Conservation (phyloP, 2,329 filamentous ascomycete species). For the Ilyonectria destructans region DNA sequence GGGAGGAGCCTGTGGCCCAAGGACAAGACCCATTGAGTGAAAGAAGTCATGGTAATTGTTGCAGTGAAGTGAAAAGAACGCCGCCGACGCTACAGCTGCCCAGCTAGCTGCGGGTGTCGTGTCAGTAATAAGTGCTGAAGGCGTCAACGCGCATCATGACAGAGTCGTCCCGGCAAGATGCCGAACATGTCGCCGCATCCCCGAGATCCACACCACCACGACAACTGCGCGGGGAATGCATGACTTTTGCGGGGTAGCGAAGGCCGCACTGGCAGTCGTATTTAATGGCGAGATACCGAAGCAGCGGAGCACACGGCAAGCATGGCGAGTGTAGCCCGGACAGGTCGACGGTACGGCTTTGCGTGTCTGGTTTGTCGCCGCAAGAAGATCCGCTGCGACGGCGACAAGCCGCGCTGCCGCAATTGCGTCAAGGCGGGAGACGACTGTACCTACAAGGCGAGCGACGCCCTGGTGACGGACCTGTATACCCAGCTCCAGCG, state of each 20-base stretch:
- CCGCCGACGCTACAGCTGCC: not conserved
- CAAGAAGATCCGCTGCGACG: too few species aligned
- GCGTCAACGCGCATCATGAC: not conserved
- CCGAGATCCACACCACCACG: not conserved
- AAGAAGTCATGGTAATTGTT: not conserved
- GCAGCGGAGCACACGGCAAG: not conserved
- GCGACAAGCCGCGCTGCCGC: too few species aligned
- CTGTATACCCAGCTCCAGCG: not conserved
- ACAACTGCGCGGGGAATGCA: not conserved
- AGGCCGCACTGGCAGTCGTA: not conserved
- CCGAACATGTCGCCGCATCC: not conserved
- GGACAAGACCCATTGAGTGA: not conserved
- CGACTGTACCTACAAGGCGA: constrained; percentile 1
- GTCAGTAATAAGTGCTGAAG: not conserved
- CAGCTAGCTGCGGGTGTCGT: not conserved
- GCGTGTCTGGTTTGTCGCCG: not conserved
- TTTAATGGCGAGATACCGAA: not conserved
- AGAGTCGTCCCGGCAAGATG: not conserved
- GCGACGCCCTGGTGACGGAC: not conserved
- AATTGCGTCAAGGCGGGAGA: not conserved
- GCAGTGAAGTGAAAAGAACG: not conserved
- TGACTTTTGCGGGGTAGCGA: too few species aligned
- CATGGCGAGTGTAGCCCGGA: not conserved
- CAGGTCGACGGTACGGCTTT: not conserved
- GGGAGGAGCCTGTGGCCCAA: not conserved